Base-by-base conservation (phyloP, 2,329 filamentous ascomycete species). In the Ciborinia camelliae region DNA sequence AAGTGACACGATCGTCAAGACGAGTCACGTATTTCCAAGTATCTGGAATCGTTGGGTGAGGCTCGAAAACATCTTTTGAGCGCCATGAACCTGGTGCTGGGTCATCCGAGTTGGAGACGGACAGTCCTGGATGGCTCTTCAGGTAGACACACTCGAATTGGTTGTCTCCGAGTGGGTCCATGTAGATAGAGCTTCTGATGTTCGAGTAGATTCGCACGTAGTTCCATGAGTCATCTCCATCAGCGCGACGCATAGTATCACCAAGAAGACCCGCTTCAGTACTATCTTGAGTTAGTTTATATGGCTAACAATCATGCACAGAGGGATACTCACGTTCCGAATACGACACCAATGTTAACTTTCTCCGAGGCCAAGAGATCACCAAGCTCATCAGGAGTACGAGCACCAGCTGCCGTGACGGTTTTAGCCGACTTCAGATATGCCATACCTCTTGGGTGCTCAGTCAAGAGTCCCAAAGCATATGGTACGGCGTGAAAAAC, bases 221-320 rank as follows among this genome's bases (percentile, higher is more conserved):
- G 69, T 86, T 83, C 86, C 86, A 89, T 4, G 78, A 81, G 47
- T 80, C 81, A 71, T 89, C 86, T 2, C 76, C 80, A 1, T 73
- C 71, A 1, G 51, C 58, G 0, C 81, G 78, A 12, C 85, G 76
- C 67, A 82, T 80, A 1, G 83, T 81, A 1, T 83, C 86, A 81
- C 86, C 85, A 23, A 88, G 73, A 68, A 85, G 81, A 6, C 85
- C 85, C 1, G 81, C 83, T 72, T 89, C 86, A 0, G 86, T 88
- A 1, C 63, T 65, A 50, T 14, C 1, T 30, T 15, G 14, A 32
- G 32, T 65, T 26, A 65, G 63, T 20, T 37, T 37, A 35, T 3
- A 62, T 62, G 7, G 20, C 8, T 28, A 20, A 4, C 28, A 30
- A 37, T 20, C 30, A 14, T 18, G 12, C n/a, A 2, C 20, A 48